These are phyloP conservation scores for Plasmodium chabaudi DNA, from an alignment of 169 alveolate genomes.

Conservation along the genomic window DNA sequence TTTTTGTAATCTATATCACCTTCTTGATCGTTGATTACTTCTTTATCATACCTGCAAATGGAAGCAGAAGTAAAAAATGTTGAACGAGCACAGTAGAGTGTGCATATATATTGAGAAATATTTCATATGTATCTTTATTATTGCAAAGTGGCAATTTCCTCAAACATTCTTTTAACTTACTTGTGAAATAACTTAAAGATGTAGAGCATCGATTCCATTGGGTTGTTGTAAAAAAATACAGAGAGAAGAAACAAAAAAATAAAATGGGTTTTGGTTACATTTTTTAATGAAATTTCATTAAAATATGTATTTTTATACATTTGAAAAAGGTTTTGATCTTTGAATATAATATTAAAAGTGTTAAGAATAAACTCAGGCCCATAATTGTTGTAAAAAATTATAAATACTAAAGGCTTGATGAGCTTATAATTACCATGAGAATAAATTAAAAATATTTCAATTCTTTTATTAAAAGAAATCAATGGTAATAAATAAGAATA, in stretches of 20 bases:
- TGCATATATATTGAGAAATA: too few relatives aligned
- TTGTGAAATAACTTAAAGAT: slow-evolving; percentile 47
- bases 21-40: slow-evolving; percentile 47
- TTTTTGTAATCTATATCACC: slow-evolving; percentile 39
- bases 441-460: slow-evolving; percentile 54
- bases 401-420: slow-evolving; percentile 43
- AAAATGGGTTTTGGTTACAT: slow-evolving; percentile 44
- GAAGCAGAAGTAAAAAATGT: not conserved
- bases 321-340: slow-evolving; percentile 28
- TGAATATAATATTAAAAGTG: slow-evolving; percentile 8
- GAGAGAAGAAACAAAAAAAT: slow-evolving; percentile 46
- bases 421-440: slow-evolving; percentile 40
- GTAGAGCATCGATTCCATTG: slow-evolving; percentile 43
- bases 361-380: slow-evolving; percentile 19
- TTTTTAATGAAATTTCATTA: slow-evolving; percentile 35
- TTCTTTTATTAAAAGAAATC: slow-evolving; percentile 53
- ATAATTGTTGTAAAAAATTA: slow-evolving; percentile 45
- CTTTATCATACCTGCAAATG: slow-evolving; percentile 33
- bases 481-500: slow-evolving; percentile 58
- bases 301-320: slow-evolving; percentile 42
- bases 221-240: slow-evolving; percentile 44
- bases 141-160: not conserved
- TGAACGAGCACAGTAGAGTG: not conserved
- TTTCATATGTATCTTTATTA: too few relatives aligned
- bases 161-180: slow-evolving; percentile 2